A percentile compares a stretch with the other conserved stretches of the same genome.
Conservation (phyloP, 139 green algal species). For the Microglena sp. region DNA sequence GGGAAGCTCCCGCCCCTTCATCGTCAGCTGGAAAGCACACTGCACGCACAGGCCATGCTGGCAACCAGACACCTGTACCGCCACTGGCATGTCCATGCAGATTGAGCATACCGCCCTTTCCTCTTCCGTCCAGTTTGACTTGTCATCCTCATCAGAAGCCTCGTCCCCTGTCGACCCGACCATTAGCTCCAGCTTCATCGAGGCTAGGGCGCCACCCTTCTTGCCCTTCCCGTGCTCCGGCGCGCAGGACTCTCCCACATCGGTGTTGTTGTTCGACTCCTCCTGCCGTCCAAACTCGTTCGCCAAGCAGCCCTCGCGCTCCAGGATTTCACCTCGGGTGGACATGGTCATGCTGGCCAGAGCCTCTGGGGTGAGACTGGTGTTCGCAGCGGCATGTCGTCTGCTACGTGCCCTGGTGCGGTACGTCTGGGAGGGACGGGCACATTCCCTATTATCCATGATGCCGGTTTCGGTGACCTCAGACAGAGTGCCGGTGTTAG, state of each 20-base stretch:
- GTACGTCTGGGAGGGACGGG: no score
- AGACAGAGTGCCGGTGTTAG: no score
- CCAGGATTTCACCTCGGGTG: no score
- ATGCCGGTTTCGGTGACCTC: no score
- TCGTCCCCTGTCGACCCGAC: not conserved
- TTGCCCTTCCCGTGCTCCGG: not conserved
- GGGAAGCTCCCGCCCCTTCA: slow-evolving; percentile 34
- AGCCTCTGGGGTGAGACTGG: no score
- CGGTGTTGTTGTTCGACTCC: not conserved
- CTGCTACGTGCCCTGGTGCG: no score
- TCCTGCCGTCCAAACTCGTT: slow-evolving; percentile 2
- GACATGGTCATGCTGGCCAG: no score
- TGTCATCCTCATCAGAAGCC: not conserved
- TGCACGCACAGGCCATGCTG: slow-evolving; percentile 39
- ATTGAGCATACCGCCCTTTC: slow-evolving; percentile 32
- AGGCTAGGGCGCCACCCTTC: not conserved
- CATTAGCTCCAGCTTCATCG: not conserved
- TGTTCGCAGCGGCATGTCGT: no score
- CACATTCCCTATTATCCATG: no score
- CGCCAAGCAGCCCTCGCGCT: slow-evolving; percentile 12
- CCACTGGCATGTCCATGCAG: slow-evolving; percentile 36
- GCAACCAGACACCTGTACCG: slow-evolving; percentile 26
- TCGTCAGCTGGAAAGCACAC: slow-evolving; percentile 44
- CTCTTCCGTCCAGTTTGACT: slow-evolving; percentile 8
- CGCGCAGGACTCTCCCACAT: not conserved